phyloP scores from a whole-genome alignment of 768 basidiomycete species.

The Termitomyces sp. region DNA sequence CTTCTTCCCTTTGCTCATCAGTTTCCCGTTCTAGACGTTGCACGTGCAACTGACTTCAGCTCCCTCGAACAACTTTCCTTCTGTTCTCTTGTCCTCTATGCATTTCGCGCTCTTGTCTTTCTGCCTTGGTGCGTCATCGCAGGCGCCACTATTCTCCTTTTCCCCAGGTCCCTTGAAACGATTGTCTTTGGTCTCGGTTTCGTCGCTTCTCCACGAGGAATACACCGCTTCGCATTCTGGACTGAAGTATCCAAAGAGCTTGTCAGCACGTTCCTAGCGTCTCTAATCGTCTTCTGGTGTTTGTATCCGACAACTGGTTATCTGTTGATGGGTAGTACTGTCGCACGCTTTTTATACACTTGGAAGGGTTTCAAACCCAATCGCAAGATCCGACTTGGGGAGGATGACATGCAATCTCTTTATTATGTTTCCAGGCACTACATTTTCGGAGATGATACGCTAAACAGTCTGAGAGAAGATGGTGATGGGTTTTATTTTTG shows the following conservation, averaged over 20 bases:
- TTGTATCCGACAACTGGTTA: constrained; percentile 19
- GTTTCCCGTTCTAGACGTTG: constrained; percentile 1
- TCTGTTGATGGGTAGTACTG: constrained; percentile 17
- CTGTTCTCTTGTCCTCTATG: constrained; percentile 11
- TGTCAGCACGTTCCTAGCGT: constrained; percentile 28
- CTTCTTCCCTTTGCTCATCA: constrained; percentile 12
- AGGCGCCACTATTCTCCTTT: constrained; percentile 34
- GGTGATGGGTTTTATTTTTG: constrained; percentile 7
- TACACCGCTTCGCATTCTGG: constrained; percentile 37
- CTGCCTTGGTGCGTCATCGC: constrained; percentile 41
- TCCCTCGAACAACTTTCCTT: constrained; percentile 3
- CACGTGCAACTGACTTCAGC: neutral
- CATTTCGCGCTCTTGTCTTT: constrained; percentile 26
- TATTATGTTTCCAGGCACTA: constrained; percentile 20
- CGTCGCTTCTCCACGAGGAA: constrained; percentile 19
- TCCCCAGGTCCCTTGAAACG: constrained; percentile 28
- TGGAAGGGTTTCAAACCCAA: constrained; percentile 34
- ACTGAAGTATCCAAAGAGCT: constrained; percentile 32
- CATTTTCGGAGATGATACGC: neutral
- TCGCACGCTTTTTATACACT: constrained; percentile 22
- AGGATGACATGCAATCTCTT: constrained; percentile 33
- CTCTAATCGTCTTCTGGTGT: constrained; percentile 24
- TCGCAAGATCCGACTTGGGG: constrained; percentile 28
- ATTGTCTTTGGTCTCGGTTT: constrained; percentile 31
- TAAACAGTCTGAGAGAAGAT: constrained; percentile 10